phyloP scores from a whole-genome alignment of 116 monocot genomes.

The Trichopus zeylanicus region DNA sequence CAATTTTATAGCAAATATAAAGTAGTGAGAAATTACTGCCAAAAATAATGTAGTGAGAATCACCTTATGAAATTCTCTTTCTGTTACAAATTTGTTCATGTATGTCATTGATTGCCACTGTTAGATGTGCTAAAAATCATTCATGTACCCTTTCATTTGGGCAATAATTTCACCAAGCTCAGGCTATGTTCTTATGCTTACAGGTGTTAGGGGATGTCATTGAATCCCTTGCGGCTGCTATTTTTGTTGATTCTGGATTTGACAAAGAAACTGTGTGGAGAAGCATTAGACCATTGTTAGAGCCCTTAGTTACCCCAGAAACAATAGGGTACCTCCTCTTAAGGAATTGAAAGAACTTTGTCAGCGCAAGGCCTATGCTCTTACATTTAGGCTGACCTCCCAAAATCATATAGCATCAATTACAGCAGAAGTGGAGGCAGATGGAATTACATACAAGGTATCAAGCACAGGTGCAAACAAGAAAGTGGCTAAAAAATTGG shows the following conservation, averaged over 20 bases:
- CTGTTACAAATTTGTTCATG: no score
- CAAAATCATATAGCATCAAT: constrained; percentile 20
- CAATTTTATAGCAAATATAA: no score
- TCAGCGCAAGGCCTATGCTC: neutral
- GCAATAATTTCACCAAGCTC: no score
- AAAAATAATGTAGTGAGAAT: no score
- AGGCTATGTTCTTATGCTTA: no score
- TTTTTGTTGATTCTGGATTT: constrained; percentile 47
- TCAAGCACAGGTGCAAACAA: no score
- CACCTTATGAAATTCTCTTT: no score
- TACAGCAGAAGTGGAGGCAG: constrained; percentile 20
- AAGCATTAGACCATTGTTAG: constrained; percentile 43
- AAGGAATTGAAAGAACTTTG: constrained; percentile 48
- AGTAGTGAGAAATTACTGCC: no score
- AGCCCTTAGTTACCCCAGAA: constrained; percentile 50
- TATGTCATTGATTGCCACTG: no score
- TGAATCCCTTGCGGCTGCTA: constrained; percentile 61
- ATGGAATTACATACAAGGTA: constrained; percentile 14
- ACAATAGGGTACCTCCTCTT: constrained; percentile 46
- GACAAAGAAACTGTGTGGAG: constrained; percentile 45
- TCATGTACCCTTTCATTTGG: no score
- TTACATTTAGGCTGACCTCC: neutral
- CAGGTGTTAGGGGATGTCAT: constrained; percentile 72
- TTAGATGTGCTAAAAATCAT: no score
- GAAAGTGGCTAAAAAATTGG: constrained; percentile 33